A percentile compares a stretch with the other conserved stretches of the same genome.
Evolutionary conservation across 2,329 filamentous ascomycete species (phyloP).

Genomic region (Fusarium piperis): DNA sequence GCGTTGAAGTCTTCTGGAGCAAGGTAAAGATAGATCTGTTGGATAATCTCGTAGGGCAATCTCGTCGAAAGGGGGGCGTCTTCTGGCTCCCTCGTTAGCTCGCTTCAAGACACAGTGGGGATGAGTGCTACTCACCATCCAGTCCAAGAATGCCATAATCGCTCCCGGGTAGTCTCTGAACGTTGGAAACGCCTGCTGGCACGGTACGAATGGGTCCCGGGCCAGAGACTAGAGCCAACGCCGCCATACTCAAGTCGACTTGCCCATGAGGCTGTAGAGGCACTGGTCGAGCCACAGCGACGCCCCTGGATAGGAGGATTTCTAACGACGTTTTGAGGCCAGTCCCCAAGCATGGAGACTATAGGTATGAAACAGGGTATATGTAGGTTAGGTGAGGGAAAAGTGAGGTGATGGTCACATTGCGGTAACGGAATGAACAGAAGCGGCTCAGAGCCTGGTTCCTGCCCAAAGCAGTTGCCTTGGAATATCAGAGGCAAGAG

Average conservation of each 20-base stretch:
- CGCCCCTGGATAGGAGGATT: constrained; percentile 42
- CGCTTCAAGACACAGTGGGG: neutral
- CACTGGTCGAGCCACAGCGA: constrained; percentile 29
- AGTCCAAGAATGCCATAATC: constrained; percentile 4
- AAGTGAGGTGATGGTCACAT: neutral
- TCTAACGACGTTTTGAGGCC: constrained; percentile 41
- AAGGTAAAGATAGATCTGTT: constrained; percentile 48
- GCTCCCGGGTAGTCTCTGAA: constrained; percentile 17
- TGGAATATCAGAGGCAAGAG: neutral
- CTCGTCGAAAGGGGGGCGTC: constrained; percentile 38
- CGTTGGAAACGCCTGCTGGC: constrained; percentile 16
- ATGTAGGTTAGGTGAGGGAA: constrained; percentile 1
- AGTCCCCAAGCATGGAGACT: constrained; percentile 12
- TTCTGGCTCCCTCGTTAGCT: constrained; percentile 4
- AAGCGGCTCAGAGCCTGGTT: neutral
- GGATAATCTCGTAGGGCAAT: constrained; percentile 50
- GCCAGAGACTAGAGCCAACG: constrained; percentile 22
- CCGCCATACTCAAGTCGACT: constrained; percentile 19
- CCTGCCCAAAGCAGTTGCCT: neutral
- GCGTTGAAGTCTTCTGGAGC: constrained; percentile 62
- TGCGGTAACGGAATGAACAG: neutral
- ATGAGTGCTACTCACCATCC: constrained; percentile 9
- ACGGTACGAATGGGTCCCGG: constrained; percentile 17
- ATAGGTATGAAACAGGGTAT: neutral
- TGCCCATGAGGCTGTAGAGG: constrained; percentile 13